Base-by-base conservation (phyloP, 768 basidiomycete genomes). In the Trametes cubensis region DNA sequence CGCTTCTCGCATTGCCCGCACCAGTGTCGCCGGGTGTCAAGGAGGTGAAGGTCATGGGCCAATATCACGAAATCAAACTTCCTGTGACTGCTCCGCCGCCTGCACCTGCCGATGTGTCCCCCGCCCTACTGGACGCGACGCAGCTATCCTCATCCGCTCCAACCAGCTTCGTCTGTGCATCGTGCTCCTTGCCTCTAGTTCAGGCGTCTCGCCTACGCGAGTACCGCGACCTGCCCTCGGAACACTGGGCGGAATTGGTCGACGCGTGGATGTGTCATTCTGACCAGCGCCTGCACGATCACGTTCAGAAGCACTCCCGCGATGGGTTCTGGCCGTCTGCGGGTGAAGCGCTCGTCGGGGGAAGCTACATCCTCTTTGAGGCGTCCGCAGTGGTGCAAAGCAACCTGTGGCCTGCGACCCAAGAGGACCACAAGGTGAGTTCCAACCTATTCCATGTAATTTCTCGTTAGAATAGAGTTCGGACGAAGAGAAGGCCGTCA, bases 261-360 rank as follows among this genome's bases (percentile, higher is more conserved):
- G 96, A 98, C 64, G 90, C 95, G 7, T 98, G 96, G 96, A 94
- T 98, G 90, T 98, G 96, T 69, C 96, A 98, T 74, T 74, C 86
- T 10, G 94, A 97, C 69, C 94, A 96, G 77, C 86, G 84, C 45
- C 78, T 98, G 51, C 84, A 89, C 63, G 86, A 87, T 38, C 83
- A 86, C 15, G 82, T 93, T 3, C 75, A 83, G 53, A 79, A 83
- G 63, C 82, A 82, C 64, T 78, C 76, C 74, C 78, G 77, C 68
- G 75, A 81, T 61, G 90, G 90, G 18, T 90, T 98, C 73, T 94
- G 91, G 90, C 95, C 96, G 1, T 74, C 78, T 4, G 69, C 71
- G 17, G 83, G 84, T 0, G 83, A 92, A 66, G 92, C 88, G 1
- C 80, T 98, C 40, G 92, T 98, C 23, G 96, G 94, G 1, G 92